Conservation (phyloP, 2,329 filamentous ascomycete species). For the Bipolaris zeicola region DNA sequence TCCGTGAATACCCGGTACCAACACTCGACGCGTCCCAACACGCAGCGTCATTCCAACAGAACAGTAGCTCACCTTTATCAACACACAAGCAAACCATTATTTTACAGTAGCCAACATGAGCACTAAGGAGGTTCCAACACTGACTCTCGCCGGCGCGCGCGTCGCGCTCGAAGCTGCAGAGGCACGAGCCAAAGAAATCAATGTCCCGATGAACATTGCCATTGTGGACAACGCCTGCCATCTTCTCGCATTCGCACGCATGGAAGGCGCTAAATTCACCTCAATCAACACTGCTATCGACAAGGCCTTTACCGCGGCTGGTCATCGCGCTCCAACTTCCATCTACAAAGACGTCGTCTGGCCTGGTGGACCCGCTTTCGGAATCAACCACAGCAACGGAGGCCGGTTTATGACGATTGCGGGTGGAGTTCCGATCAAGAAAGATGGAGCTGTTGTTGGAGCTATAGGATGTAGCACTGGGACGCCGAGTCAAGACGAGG, state of each 20-base stretch:
- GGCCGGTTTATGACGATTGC: conserved; percentile 61
- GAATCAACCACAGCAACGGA: conserved; percentile 59
- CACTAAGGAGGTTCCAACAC: conserved; percentile 36
- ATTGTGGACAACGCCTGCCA: conserved; percentile 54
- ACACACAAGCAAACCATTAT: background rate
- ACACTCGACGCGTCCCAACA: background rate
- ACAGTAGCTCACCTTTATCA: background rate
- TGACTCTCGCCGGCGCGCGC: conserved; percentile 47
- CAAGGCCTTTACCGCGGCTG: conserved; percentile 63
- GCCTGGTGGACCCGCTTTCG: conserved; percentile 59
- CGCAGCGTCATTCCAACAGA: background rate
- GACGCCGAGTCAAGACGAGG: conserved; percentile 60
- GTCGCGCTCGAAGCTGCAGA: conserved; percentile 45
- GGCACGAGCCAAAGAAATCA: conserved; percentile 44
- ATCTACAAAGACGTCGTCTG: conserved; percentile 60
- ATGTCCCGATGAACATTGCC: conserved; percentile 57
- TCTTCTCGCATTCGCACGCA: conserved; percentile 55
- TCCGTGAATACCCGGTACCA: conserved; percentile 9
- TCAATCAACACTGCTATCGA: conserved; percentile 66
- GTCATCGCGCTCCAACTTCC: conserved; percentile 58
- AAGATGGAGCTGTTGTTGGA: conserved; percentile 57
- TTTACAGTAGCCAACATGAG: conserved; percentile 31
- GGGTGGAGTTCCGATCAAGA: conserved; percentile 58
- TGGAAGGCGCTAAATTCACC: conserved; percentile 57
- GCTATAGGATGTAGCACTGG: conserved; percentile 62